These are phyloP conservation scores for Coleophoma eucalyptorum DNA, from an alignment of 2,329 filamentous ascomycete genomes.

Conservation along the genomic window DNA sequence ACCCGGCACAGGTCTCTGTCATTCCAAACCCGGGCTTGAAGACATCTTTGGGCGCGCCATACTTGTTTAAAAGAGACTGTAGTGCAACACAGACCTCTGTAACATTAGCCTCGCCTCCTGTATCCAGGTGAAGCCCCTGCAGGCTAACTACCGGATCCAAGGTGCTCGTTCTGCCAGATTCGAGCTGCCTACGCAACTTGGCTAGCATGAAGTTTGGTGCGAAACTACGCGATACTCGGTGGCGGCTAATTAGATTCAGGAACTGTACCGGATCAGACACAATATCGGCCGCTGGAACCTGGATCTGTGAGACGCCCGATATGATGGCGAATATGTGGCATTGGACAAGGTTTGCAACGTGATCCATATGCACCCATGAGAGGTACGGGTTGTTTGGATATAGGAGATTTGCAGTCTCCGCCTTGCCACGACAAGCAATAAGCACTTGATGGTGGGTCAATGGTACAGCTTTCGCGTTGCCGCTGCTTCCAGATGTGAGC, in stretches of 20 bases:
- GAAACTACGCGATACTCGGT: conserved; percentile 38
- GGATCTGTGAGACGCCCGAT: conserved; percentile 37
- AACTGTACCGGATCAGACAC: conserved; percentile 33
- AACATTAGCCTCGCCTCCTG: conserved; percentile 40
- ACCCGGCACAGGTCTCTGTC: conserved; percentile 47
- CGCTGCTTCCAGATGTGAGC: conserved; percentile 50
- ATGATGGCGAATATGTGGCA: conserved; percentile 43
- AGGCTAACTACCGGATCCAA: no score
- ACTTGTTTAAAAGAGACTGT: conserved; percentile 22
- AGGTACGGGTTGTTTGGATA: conserved; percentile 17
- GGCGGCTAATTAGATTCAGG: conserved; percentile 33
- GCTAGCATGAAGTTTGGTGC: conserved; percentile 36
- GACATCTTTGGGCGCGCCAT: conserved; percentile 26
- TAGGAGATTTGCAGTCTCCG: neutral
- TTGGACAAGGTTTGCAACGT: conserved; percentile 45
- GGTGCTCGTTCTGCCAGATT: no score
- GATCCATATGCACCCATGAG: conserved; percentile 41
- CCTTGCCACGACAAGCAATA: neutral
- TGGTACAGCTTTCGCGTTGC: conserved; percentile 44
- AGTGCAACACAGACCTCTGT: conserved; percentile 24
- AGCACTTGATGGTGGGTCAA: conserved; percentile 40
- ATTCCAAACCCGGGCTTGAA: conserved; percentile 39
- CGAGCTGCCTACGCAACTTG: conserved; percentile 5
- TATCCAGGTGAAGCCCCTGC: no score
- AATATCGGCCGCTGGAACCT: conserved; percentile 36